Evolutionary conservation across 768 basidiomycete genomes (phyloP).

Genomic region (Boletus rubroflammeus): DNA sequence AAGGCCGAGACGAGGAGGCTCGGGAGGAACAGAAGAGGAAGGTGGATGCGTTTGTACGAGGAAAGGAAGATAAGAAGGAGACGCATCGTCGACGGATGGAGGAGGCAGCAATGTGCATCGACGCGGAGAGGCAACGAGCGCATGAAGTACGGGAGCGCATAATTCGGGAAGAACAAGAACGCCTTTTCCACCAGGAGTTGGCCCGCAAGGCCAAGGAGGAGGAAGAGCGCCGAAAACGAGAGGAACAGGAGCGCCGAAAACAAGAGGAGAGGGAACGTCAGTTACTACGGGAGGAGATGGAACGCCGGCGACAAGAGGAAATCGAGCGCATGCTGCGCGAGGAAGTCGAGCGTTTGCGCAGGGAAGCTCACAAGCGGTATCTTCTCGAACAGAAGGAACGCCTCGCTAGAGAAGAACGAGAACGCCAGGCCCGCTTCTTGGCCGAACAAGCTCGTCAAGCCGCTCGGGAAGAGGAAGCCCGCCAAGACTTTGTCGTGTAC

Average conservation of each 20-base stretch:
- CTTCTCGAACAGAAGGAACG: slow-evolving; percentile 16
- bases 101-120: slow-evolving; percentile 13
- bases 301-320: slow-evolving; percentile 11
- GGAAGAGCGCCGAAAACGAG: slow-evolving; percentile 6
- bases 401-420: slow-evolving; percentile 17
- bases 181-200: slow-evolving; percentile 1
- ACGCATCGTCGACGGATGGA: slow-evolving; percentile 8
- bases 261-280: slow-evolving; percentile 14
- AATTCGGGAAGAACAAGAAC: slow-evolving; percentile 23
- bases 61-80: slow-evolving; percentile 2
- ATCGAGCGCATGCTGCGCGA: slow-evolving; percentile 11
- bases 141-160: slow-evolving; percentile 24
- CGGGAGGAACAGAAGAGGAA: slow-evolving; percentile 13
- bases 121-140: slow-evolving; percentile 14
- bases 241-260: slow-evolving; percentile 9
- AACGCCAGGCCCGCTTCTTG: slow-evolving; percentile 18
- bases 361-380: slow-evolving; percentile 2
- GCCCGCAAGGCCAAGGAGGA: slow-evolving; percentile 15
- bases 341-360: slow-evolving; percentile 10
- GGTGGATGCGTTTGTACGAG: slow-evolving; percentile 21
- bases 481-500: slow-evolving; percentile 24
- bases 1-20: slow-evolving; percentile 13
- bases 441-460: slow-evolving; percentile 19
- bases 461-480: slow-evolving; percentile 5
- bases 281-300: slow-evolving; percentile 6